Conservation (phyloP, 1,284 basidiomycete species). For the Mycena sp. region DNA sequence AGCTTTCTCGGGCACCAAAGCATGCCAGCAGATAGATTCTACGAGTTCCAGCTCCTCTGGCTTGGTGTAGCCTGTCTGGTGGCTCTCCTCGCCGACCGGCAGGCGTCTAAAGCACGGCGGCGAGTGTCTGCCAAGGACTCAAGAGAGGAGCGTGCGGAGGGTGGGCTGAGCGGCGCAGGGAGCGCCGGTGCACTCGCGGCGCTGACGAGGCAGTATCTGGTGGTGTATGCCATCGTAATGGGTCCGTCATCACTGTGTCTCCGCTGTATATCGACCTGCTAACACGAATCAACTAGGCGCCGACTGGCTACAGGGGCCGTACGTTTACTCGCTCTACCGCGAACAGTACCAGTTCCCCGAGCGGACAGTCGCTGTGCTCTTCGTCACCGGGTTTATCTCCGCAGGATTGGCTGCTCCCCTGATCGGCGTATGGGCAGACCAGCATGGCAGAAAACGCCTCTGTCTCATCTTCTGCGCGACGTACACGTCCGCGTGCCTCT, state of each 20-base stretch:
- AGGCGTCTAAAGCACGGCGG: not conserved
- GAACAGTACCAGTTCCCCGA: slow-evolving; percentile 75
- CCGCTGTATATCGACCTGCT: slow-evolving; percentile 3
- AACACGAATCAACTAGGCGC: slow-evolving; percentile 55
- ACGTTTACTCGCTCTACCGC: slow-evolving; percentile 75
- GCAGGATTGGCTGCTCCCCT: slow-evolving; percentile 74
- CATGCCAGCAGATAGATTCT: slow-evolving; percentile 8
- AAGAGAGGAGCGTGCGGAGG: slow-evolving; percentile 22
- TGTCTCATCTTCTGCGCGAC: slow-evolving; percentile 75
- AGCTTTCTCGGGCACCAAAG: no score
- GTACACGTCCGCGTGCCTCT: slow-evolving; percentile 66
- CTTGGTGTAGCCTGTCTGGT: slow-evolving; percentile 19
- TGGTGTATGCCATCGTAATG: slow-evolving; percentile 79
- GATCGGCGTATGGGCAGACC: slow-evolving; percentile 80
- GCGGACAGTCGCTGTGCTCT: slow-evolving; percentile 70
- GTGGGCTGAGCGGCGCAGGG: slow-evolving; percentile 14
- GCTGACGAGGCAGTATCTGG: slow-evolving; percentile 66
- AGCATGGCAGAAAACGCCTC: slow-evolving; percentile 72
- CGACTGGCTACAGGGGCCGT: slow-evolving; percentile 84
- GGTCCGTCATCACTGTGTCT: slow-evolving; percentile 54
- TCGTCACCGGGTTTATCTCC: slow-evolving; percentile 78
- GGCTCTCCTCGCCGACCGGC: slow-evolving; percentile 19
- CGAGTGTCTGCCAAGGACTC: slow-evolving; percentile 8
- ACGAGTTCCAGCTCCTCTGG: slow-evolving; percentile 25
- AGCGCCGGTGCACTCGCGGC: slow-evolving; percentile 42